Evolutionary conservation across 441 rosid genomes (phyloP).

Genomic region (Populus tomentosa): DNA sequence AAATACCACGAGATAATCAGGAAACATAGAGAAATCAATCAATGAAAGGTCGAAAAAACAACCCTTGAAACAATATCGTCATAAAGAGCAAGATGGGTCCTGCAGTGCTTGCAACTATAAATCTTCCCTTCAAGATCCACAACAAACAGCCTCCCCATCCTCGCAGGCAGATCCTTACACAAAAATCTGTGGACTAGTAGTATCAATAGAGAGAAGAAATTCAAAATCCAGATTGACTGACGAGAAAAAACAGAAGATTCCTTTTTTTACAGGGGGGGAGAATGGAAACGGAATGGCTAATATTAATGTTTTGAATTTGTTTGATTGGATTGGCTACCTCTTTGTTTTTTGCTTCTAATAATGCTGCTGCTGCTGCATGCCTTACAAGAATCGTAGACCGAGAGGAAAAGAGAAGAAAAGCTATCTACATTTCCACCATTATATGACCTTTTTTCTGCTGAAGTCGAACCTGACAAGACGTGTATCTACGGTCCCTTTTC

Average conservation of each 20-base stretch:
- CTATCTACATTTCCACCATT: no score
- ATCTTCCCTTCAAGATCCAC: conserved; percentile 88
- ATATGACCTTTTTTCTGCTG: no score
- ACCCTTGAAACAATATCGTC: conserved; percentile 94
- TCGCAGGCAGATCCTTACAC: conserved; percentile 23
- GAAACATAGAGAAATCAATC: conserved; percentile 5
- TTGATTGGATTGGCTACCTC: background rate
- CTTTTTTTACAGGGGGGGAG: background rate
- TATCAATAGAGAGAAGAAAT: background rate
- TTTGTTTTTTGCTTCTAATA: background rate
- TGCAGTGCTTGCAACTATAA: conserved; percentile 93
- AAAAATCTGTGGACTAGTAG: background rate
- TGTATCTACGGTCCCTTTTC: no score
- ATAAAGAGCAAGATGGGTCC: conserved; percentile 75
- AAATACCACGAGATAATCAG: conserved; percentile 5
- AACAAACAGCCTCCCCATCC: conserved; percentile 82
- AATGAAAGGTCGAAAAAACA: conserved; percentile 8
- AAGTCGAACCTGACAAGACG: no score
- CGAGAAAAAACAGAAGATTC: background rate
- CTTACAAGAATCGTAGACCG: conserved; percentile 2
- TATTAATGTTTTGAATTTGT: background rate
- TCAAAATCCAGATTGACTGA: background rate
- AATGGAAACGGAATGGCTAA: background rate
- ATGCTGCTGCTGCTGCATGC: conserved; percentile 11
- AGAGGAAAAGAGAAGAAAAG: no score